Evolutionary conservation across 257 asterid species (phyloP), one percentile per base, ranked within the genome.

Genomic region (Solanum arcanum): DNA sequence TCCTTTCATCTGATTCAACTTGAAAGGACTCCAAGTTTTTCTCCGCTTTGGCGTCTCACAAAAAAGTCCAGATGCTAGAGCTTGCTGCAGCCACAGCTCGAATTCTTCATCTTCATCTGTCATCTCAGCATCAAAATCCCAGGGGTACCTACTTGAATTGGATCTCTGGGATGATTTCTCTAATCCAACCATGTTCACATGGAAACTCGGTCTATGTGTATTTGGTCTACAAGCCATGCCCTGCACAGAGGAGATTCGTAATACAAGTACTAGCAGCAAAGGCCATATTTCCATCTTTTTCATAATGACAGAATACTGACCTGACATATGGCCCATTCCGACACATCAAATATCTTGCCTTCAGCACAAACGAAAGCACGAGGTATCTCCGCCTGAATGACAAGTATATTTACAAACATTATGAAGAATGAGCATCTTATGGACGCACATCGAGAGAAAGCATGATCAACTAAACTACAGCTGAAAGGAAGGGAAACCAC

Each of bases 251-350:
- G 20, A 18, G 60, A 21, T 69, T 59, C 23, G 68, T 83, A 18
- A 44, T 41, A 81, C 69, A 29, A 29, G 20, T 3, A 29, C 29
- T 46, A 78, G 42, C 41, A 46, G 64, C 9, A 80, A 81, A 49
- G 12, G 64, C 16, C 85, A 80, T 46, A 14, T 47, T 47, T 11
- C 27, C 7, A 15, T 5, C 44, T 27, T 78, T 46, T 25, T 47
- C 20, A 15, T 9, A 46, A 76, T 5, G 64, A 47, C 66, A 59
- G 12, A 80, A 82, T 69, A 90, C 96, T 44, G 68, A 97, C 99
- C 99, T 97, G 99, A 88, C 99, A 97, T 91, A 93, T 93, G 41
- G 99, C 99, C 99, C 99, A 97, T 90, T 97, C 99, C 1, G 99
- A 97, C 42, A 97, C 99, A 86, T 97, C 99, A 86, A 96, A 97